Conservation (phyloP, 257 asterid genomes). For the Jasminum sambac region DNA sequence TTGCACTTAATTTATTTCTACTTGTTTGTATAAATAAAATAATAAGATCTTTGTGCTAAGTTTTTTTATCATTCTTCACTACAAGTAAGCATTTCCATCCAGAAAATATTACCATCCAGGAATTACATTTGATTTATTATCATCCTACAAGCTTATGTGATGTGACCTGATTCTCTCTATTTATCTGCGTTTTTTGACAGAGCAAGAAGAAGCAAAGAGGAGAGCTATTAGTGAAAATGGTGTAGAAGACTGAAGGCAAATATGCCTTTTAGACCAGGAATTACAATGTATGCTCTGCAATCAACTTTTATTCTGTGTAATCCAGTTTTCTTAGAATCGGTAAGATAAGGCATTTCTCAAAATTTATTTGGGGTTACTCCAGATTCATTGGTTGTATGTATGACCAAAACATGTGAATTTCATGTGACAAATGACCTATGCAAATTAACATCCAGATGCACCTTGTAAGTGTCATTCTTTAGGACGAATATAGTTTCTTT, state of each 20-base stretch:
- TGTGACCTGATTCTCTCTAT: slow-evolving; percentile 6
- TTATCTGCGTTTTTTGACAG: slow-evolving; percentile 33
- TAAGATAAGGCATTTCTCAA: neutral
- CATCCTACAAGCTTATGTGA: neutral
- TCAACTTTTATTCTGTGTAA: neutral
- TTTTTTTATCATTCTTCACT: slow-evolving; percentile 4
- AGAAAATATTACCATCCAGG: neutral
- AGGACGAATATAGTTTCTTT: too few species aligned
- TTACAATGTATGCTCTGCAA: neutral
- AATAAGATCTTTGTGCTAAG: neutral
- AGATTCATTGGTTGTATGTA: neutral
- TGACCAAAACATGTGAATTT: neutral
- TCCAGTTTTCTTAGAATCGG: neutral
- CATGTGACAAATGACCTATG: neutral
- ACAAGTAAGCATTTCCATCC: neutral
- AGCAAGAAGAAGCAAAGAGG: slow-evolving; percentile 51
- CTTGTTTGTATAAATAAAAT: neutral
- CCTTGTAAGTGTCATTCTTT: too few species aligned
- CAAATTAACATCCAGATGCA: neutral
- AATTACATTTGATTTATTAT: neutral
- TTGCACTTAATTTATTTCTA: neutral
- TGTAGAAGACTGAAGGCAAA: slow-evolving; percentile 30
- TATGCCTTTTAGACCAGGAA: neutral
- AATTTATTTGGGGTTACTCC: neutral
- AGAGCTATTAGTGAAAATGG: slow-evolving; percentile 36